Percentiles rank a stretch among this genome's conserved stretches.
Evolutionary conservation across 805 yeast genomes (phyloP).

Genomic region (Zygosaccharomyces lentus): DNA sequence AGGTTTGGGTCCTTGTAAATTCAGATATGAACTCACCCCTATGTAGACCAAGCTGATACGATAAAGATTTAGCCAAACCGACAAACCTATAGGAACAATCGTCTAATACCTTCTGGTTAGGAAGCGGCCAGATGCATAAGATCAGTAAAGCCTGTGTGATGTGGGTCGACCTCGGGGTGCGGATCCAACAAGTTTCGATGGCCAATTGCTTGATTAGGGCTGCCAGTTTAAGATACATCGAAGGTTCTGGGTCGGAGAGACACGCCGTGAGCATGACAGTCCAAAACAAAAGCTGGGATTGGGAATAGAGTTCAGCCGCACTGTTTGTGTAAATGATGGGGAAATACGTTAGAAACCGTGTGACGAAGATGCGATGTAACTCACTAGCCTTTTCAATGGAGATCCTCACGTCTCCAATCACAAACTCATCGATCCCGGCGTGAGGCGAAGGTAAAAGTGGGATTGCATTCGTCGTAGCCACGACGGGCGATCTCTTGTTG

Average conservation of each 20-base stretch:
- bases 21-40: conserved; percentile 89
- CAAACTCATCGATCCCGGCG: conserved; percentile 53
- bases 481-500: conserved; percentile 17
- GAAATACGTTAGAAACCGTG: conserved; percentile 64
- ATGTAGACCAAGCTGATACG: conserved; percentile 84
- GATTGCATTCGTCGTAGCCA: conserved; percentile 30
- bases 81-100: conserved; percentile 87
- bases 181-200: conserved; percentile 86
- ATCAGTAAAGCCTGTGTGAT: conserved; percentile 85
- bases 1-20: conserved; percentile 83
- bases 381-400: conserved; percentile 64
- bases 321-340: conserved; percentile 71
- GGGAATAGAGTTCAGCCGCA: conserved; percentile 74
- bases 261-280: conserved; percentile 84
- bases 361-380: conserved; percentile 65
- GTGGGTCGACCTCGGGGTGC: conserved; percentile 91
- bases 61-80: conserved; percentile 78
- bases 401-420: conserved; percentile 69
- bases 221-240: conserved; percentile 68
- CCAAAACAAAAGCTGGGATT: conserved; percentile 86
- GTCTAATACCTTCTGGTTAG: conserved; percentile 86
- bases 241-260: conserved; percentile 81
- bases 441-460: conserved; percentile 32
- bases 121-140: conserved; percentile 87
- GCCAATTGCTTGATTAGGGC: conserved; percentile 80